Evolutionary conservation across 163 green algal species (phyloP).

Genomic region (Prototheca wickerhamii): DNA sequence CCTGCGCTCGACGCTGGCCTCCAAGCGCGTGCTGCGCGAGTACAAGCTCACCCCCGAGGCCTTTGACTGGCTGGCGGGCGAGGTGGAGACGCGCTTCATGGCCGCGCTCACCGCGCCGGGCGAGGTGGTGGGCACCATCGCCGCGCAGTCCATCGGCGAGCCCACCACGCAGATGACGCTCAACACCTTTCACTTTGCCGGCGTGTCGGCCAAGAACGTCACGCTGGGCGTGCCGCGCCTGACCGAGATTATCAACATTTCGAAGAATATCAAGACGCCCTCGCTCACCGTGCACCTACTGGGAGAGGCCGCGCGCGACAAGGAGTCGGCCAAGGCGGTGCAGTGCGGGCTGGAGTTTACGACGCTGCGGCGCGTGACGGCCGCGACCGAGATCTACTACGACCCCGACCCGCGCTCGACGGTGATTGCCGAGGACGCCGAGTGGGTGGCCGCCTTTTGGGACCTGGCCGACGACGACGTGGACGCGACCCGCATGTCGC

Average conservation of each 20-base stretch:
- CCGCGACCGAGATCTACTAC: slow-evolving; percentile 77
- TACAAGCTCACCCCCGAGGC: slow-evolving; percentile 71
- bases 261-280: slow-evolving; percentile 99
- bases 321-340: slow-evolving; percentile 72
- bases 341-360: slow-evolving; percentile 97
- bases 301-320: slow-evolving; percentile 47
- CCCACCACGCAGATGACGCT: slow-evolving; percentile 99
- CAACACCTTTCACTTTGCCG: slow-evolving; percentile 99
- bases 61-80: slow-evolving; percentile 89
- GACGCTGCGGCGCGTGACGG: slow-evolving; percentile 79
- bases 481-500: slow-evolving; percentile 54
- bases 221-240: slow-evolving; percentile 96
- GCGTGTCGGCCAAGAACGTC: slow-evolving; percentile 97
- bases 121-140: slow-evolving; percentile 91
- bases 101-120: slow-evolving; percentile 60
- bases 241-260: slow-evolving; percentile 99
- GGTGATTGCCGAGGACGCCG: slow-evolving; percentile 82
- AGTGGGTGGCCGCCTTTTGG: slow-evolving; percentile 79
- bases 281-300: slow-evolving; percentile 83
- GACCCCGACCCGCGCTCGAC: slow-evolving; percentile 72
- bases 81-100: slow-evolving; percentile 63
- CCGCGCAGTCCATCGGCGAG: slow-evolving; percentile 96
- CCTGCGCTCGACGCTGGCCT: slow-evolving; percentile 62
- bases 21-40: slow-evolving; percentile 69
- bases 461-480: slow-evolving; percentile 77